Base-by-base conservation (phyloP, 176 grass and related monocot species). In the Musa acuminata region DNA sequence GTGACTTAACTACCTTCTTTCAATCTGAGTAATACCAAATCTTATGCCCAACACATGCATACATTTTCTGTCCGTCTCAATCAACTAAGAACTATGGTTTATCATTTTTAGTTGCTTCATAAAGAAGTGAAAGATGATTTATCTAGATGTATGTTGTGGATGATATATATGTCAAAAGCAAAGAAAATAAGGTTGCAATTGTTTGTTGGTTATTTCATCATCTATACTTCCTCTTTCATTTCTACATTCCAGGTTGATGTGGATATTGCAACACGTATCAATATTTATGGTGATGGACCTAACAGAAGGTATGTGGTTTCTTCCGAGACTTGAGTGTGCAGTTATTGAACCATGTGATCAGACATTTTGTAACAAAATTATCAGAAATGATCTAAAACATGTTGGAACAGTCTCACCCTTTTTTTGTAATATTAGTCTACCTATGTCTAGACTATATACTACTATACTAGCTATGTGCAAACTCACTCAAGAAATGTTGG, bases 261-360 rank as follows among this genome's bases (percentile, higher is more conserved):
- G 82, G 95, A 99, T 81, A 94, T 99, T 89, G 90, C 95, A 83
- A 99, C 95, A 50, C 95, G 84, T 77, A 87, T 99, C 79, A 71
- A 94, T 53, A 87, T 99, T 60, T 93, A 91, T 71, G 82, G 87
- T 13, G 87, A 91, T 84, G 86, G 90, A 26, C 84, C 95, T 91
- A 86, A 94, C 55, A 85, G 86, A 87, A 99, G 95, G 95, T 99
- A 80, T 73, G 57, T 60, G 57, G 17, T 60, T 60, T 60, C 57
- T 60, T 60, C 8, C 8, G 14, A n/a, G 14, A 6, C 19, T 60
- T 1, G 57, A 35, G 4, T 43, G 35, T 43, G 4, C 35, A 43
- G 35, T 43, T 43, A 43, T 43, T 43, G 35, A 43, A 43, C 35
- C 35, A 43, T 43, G 4, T 43, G 35, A 43, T 43, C 35, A 5